Conservation (phyloP, 2,329 filamentous ascomycete species). For the Ceratocystis harringtonii region DNA sequence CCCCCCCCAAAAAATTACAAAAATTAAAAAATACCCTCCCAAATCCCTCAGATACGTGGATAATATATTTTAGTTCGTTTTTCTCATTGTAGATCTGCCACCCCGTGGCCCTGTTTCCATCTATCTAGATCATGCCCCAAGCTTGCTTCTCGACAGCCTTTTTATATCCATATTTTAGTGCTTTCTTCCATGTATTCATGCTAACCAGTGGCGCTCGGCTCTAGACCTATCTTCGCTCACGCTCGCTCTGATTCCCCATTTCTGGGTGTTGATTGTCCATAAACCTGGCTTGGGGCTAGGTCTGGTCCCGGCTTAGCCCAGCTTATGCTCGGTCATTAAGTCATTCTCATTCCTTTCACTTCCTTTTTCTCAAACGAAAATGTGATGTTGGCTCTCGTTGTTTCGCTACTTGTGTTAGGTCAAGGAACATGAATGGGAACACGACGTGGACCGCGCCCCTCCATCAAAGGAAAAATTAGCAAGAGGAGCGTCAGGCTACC, state of each 20-base stretch:
- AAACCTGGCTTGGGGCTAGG: background rate
- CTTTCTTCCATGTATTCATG: background rate
- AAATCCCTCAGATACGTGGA: background rate
- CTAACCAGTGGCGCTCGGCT: background rate
- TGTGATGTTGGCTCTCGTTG: background rate
- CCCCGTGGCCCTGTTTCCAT: background rate
- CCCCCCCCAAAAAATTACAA: background rate
- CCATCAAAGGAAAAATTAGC: background rate
- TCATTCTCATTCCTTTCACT: background rate
- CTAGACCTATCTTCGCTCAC: background rate
- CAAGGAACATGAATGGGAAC: background rate
- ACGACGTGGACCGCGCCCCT: background rate
- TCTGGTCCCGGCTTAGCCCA: background rate
- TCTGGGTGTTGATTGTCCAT: background rate
- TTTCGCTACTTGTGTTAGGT: conserved; percentile 1
- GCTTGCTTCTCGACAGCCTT: background rate
- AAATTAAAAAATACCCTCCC: background rate
- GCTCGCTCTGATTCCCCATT: background rate
- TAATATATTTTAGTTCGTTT: background rate
- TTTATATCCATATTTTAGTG: background rate
- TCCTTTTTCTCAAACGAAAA: background rate
- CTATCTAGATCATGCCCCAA: background rate
- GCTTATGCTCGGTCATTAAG: background rate
- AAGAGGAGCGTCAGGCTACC: background rate
- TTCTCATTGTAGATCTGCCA: background rate